Evolutionary conservation across 225 moss, liverwort and hornwort genomes (phyloP).

Genomic region (Bryum argenteum): DNA sequence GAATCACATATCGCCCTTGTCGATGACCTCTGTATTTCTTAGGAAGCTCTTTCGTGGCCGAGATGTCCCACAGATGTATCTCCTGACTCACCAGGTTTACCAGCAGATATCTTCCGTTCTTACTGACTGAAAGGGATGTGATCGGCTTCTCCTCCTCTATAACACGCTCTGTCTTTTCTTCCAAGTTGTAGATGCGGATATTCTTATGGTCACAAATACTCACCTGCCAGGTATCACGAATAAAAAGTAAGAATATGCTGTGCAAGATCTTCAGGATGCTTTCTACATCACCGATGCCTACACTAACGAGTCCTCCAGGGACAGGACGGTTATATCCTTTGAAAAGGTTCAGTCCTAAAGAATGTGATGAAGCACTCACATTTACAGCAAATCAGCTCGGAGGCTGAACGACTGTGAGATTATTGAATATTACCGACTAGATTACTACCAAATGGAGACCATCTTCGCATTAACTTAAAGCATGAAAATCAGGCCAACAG

Average conservation of each 20-base stretch:
- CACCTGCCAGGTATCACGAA: conserved; percentile 37
- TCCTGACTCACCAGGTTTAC: conserved; percentile 96
- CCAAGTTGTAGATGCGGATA: conserved; percentile 95
- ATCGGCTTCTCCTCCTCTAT: conserved; percentile 95
- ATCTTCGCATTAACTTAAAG: neutral
- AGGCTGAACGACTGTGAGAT: neutral
- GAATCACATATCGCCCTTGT: conserved; percentile 92
- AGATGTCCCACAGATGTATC: conserved; percentile 95
- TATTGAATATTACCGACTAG: neutral
- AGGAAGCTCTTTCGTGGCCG: conserved; percentile 73
- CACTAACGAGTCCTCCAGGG: neutral
- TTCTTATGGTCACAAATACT: conserved; percentile 88
- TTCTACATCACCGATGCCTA: neutral
- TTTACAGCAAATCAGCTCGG: neutral
- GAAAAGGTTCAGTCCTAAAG: neutral
- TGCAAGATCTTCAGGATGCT: conserved; percentile 2
- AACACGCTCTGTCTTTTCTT: conserved; percentile 83
- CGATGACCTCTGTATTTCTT: conserved; percentile 93
- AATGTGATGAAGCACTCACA: neutral
- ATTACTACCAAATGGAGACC: neutral
- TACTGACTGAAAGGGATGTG: conserved; percentile 94
- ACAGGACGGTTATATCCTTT: neutral
- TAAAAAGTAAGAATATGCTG: conserved; percentile 5
- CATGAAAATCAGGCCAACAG: neutral
- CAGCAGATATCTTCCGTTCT: conserved; percentile 93